Evolutionary conservation across 257 asterid species (phyloP), one percentile per base, ranked within the genome.

Genomic region (Scutellaria galericulata): DNA sequence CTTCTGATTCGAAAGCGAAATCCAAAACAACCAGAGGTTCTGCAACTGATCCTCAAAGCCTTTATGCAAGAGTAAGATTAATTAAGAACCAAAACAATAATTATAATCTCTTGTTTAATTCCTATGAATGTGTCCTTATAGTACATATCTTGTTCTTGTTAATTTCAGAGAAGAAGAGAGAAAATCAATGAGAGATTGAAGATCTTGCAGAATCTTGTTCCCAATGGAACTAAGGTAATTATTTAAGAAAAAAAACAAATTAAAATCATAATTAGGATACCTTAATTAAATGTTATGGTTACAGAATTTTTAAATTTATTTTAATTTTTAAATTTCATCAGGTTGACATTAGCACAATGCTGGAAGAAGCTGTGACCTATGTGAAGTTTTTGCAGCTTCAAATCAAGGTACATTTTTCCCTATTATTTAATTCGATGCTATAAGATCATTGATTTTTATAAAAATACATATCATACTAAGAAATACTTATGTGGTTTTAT

Each of bases 261-360:
- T 31, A 7, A 7, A 4, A n/a, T 3, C 1, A 15, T 9, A 61
- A 41, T 27, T 24, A 47, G 53, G 37, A 24, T 24, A 24, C 18
- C 18, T 24, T 24, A 18, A 18, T 24, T 24, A 24, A 24, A 24
- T 24, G 27, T 24, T 1, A 24, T 24, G 27, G 1, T 18, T 18
- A 18, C 18, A 18, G 18, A 18, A 18, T 18, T 18, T 18, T 18
- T 18, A 18, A 18, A 18, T 18, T 18, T 18, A 18, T 18, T 18
- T 18, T 18, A 18, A 18, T 18, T 18, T 18, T 18, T 5, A 12
- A 27, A 27, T 1, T 58, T 46, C 6, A 66, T 42, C 82, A 86
- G 88, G 95, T 90, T 79, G 97, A 89, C 80, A 91, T 91, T 66
- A 90, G 97, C 86, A 90, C 97, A 74, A 90, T 90, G 97, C 88